Evolutionary conservation across 2,329 filamentous ascomycete genomes (phyloP).

Genomic region (Talaromyces sp.): DNA sequence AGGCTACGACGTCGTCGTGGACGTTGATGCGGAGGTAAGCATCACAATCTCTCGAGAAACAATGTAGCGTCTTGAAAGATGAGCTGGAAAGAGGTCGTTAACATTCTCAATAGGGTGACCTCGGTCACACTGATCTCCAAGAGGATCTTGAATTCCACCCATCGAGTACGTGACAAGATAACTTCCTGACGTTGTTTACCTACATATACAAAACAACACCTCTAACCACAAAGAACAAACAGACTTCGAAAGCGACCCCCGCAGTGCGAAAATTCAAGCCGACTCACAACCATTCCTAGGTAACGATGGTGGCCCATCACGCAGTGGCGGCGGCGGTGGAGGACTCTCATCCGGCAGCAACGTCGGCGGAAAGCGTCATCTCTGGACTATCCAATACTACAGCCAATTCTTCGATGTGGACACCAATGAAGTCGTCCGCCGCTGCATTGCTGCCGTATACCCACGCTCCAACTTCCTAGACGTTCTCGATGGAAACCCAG

Average conservation of each 20-base stretch:
- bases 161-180: constrained; percentile 56
- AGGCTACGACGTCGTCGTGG: constrained; percentile 96
- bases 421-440: constrained; percentile 79
- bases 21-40: constrained; percentile 88
- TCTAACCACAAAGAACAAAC: constrained; percentile 1
- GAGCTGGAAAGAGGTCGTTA: neutral
- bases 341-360: constrained; percentile 21
- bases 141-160: constrained; percentile 99
- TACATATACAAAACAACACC: neutral
- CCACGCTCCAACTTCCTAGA: constrained; percentile 94
- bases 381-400: constrained; percentile 93
- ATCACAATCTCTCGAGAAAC: neutral
- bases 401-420: constrained; percentile 98
- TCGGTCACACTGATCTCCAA: constrained; percentile 96
- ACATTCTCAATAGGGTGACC: constrained; percentile 67
- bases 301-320: constrained; percentile 37
- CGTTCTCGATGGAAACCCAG: constrained; percentile 92
- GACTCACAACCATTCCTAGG: constrained; percentile 51
- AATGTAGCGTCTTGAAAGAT: neutral
- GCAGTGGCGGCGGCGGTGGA: constrained; percentile 39
- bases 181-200: neutral
- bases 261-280: constrained; percentile 48
- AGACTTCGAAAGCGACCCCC: constrained; percentile 67
- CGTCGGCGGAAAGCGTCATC: constrained; percentile 66
- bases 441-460: constrained; percentile 85